A percentile compares a stretch with the other conserved stretches of the same genome.
Conservation (phyloP, 2,329 filamentous ascomycete species). For the Conoideocrella luteorostrata region DNA sequence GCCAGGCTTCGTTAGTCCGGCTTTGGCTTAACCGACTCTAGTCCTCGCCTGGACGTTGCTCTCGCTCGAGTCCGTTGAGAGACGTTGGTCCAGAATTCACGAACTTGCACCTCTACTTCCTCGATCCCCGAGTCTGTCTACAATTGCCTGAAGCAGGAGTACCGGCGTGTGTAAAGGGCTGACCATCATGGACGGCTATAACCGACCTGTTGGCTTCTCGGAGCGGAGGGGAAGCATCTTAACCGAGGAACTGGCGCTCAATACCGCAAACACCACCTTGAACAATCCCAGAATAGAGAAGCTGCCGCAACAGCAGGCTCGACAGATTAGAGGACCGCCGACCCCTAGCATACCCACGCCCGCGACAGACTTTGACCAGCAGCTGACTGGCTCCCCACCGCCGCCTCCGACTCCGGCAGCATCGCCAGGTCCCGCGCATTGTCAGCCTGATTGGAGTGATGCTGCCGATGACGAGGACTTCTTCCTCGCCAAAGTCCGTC, state of each 20-base stretch:
- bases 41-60: not conserved
- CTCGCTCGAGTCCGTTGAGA: not conserved
- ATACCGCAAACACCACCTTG: constrained; percentile 38
- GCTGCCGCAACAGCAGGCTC: constrained; percentile 29
- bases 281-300: constrained; percentile 45
- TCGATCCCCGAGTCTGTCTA: too few species aligned
- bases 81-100: not conserved
- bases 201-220: constrained; percentile 52
- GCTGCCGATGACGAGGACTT: constrained; percentile 76
- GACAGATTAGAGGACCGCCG: constrained; percentile 49
- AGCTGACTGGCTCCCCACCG: constrained; percentile 54
- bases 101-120: not conserved
- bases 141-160: not conserved
- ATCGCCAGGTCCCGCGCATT: constrained; percentile 55
- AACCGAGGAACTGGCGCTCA: constrained; percentile 51
- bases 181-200: constrained; percentile 27
- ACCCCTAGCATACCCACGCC: constrained; percentile 63
- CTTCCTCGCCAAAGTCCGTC: constrained; percentile 70
- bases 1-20: constrained; percentile 7
- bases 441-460: constrained; percentile 66
- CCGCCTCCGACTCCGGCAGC: constrained; percentile 60
- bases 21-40: not conserved
- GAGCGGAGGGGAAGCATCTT: constrained; percentile 54
- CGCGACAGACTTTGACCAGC: constrained; percentile 56
- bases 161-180: not conserved